A percentile compares a stretch with the other conserved stretches of the same genome.
Conservation (phyloP, 2,329 filamentous ascomycete genomes). For the Gliomastix tumulicola region DNA sequence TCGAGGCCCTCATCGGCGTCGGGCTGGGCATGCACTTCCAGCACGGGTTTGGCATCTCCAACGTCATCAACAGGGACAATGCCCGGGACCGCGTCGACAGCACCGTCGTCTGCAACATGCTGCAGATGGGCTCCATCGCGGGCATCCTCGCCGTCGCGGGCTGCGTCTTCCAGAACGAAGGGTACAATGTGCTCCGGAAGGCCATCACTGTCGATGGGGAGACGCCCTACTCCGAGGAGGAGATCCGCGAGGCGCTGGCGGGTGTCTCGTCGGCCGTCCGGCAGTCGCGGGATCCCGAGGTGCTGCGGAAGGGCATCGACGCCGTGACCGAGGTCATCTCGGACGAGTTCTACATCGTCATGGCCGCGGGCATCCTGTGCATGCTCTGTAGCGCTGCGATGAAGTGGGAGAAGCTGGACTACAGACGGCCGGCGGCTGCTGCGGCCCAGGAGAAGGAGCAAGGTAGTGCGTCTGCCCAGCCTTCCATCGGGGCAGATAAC, state of each 20-base stretch:
- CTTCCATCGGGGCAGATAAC: too few species aligned
- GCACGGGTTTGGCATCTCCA: constrained; percentile 19
- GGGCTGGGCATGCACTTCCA: constrained; percentile 22
- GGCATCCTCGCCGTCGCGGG: constrained; percentile 17
- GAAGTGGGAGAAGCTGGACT: constrained; percentile 18
- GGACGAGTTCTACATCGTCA: constrained; percentile 14
- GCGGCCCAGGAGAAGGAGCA: background rate
- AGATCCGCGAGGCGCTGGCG: constrained; percentile 17
- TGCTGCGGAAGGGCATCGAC: constrained; percentile 9
- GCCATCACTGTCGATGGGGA: constrained; percentile 8
- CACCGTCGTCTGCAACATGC: constrained; percentile 22
- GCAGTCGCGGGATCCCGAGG: constrained; percentile 7
- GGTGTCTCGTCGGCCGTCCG: constrained; percentile 16
- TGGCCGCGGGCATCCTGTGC: constrained; percentile 14
- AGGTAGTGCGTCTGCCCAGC: too few species aligned
- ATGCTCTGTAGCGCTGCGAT: constrained; percentile 16
- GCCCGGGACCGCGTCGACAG: constrained; percentile 16
- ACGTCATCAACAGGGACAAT: constrained; percentile 17
- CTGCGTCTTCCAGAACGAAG: constrained; percentile 21
- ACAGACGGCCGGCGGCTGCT: constrained; percentile 5
- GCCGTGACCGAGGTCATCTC: constrained; percentile 16
- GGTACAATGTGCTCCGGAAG: constrained; percentile 11
- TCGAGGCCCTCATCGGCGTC: constrained; percentile 19
- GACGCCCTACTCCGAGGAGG: constrained; percentile 10
- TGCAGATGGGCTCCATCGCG: constrained; percentile 20